Conservation (phyloP, 208 protist species). For the Phytomonas sp. region DNA sequence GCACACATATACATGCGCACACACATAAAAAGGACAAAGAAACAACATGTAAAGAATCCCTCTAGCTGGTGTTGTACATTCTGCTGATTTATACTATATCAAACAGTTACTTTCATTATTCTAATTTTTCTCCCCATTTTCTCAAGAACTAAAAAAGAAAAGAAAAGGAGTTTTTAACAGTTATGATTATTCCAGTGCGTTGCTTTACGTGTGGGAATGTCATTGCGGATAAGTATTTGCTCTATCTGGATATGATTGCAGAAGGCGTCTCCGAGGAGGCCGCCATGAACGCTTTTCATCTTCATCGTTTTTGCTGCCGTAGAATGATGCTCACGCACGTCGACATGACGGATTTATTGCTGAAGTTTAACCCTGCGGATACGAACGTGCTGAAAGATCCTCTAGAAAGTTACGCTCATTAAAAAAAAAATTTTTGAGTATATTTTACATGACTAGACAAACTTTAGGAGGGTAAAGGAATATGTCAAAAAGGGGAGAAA, state of each 20-base stretch:
- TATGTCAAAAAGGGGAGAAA: neutral
- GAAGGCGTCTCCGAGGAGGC: slow-evolving; percentile 92
- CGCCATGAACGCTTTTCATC: slow-evolving; percentile 94
- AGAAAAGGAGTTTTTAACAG: slow-evolving; percentile 1
- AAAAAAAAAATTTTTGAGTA: neutral
- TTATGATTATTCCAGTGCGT: slow-evolving; percentile 99
- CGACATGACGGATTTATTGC: slow-evolving; percentile 98
- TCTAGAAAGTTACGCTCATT: neutral
- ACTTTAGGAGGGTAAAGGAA: neutral
- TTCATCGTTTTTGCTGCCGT: slow-evolving; percentile 99
- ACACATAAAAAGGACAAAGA: neutral
- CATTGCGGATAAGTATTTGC: slow-evolving; percentile 98
- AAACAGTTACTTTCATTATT: neutral
- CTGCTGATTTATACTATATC: slow-evolving; percentile 1
- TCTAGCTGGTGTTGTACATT: slow-evolving; percentile 3
- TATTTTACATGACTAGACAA: slow-evolving; percentile 2
- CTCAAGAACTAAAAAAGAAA: slow-evolving; percentile 5
- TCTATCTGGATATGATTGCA: slow-evolving; percentile 91
- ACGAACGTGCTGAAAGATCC: slow-evolving; percentile 33
- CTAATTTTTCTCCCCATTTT: neutral
- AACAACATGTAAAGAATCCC: slow-evolving; percentile 5
- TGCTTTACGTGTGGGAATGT: slow-evolving; percentile 99
- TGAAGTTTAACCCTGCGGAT: slow-evolving; percentile 88
- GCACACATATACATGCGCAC: neutral
- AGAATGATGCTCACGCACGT: slow-evolving; percentile 99